A percentile compares a stretch with the other conserved stretches of the same genome.
These are phyloP conservation scores for Metschnikowia aberdeeniae DNA, from an alignment of 805 yeast genomes.

Conservation along the genomic window DNA sequence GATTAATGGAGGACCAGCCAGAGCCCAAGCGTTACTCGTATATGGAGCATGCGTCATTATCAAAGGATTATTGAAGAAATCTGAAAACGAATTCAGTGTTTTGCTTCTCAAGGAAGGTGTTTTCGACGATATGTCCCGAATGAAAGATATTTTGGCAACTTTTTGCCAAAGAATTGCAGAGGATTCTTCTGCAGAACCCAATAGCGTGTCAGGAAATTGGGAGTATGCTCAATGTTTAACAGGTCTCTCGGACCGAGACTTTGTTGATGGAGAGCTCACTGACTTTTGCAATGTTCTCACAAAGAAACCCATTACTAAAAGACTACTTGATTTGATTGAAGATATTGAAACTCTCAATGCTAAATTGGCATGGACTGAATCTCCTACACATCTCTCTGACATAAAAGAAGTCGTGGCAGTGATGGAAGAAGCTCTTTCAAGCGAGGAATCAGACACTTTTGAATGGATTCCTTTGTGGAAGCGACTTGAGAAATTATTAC, in stretches of 20 bases:
- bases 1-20: background rate
- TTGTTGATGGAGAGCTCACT: constrained; percentile 1
- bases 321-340: background rate
- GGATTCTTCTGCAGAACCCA: background rate
- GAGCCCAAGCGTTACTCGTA: constrained; percentile 32
- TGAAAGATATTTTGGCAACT: background rate
- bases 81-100: constrained; percentile 41
- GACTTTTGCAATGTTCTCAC: background rate
- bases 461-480: constrained; percentile 30
- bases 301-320: background rate
- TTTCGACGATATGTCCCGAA: constrained; percentile 42
- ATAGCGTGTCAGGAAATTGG: background rate
- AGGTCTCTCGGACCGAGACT: background rate
- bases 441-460: background rate
- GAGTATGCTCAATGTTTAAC: background rate
- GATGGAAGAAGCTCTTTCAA: background rate
- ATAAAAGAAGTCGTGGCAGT: background rate
- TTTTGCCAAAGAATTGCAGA: background rate
- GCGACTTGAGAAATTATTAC: constrained; percentile 17
- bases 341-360: background rate
- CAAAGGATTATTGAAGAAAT: constrained; percentile 38
- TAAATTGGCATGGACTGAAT: background rate
- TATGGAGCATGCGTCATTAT: constrained; percentile 49
- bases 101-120: constrained; percentile 71
- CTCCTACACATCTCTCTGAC: background rate